These are phyloP conservation scores for Epithele typhae DNA, from an alignment of 768 basidiomycete genomes.

Conservation along the genomic window DNA sequence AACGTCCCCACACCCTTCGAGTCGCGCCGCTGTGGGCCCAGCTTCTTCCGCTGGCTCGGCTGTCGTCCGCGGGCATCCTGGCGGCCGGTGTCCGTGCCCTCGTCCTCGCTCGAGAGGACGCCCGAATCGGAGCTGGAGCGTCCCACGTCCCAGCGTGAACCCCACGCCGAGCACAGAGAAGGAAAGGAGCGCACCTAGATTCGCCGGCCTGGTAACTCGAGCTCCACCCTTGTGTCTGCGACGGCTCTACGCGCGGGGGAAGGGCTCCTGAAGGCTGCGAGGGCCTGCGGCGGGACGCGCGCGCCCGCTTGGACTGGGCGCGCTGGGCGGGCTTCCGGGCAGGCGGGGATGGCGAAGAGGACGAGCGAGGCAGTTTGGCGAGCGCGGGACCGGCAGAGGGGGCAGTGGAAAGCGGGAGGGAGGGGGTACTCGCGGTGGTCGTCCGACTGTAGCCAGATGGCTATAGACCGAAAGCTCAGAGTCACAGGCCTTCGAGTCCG, in stretches of 20 bases:
- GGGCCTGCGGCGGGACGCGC: conserved; percentile 31
- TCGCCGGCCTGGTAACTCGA: conserved; percentile 87
- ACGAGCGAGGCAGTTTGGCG: conserved; percentile 74
- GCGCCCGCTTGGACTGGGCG: conserved; percentile 35
- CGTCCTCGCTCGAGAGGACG: conserved; percentile 17
- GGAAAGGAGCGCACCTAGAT: conserved; percentile 50
- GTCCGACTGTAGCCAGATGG: too few relatives aligned
- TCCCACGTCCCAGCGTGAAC: too few relatives aligned
- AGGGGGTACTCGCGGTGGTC: too few relatives aligned
- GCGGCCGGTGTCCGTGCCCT: conserved; percentile 19
- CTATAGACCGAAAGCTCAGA: too few relatives aligned
- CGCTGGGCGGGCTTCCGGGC: conserved; percentile 49
- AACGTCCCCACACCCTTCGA: conserved; percentile 8
- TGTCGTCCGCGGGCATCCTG: conserved; percentile 18
- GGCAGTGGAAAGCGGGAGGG: conserved; percentile 2
- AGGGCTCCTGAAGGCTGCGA: conserved; percentile 24
- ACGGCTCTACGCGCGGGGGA: conserved; percentile 21
- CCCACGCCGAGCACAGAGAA: background rate
- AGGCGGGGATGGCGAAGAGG: conserved; percentile 73
- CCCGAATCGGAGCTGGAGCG: conserved; percentile 22
- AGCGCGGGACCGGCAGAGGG: conserved; percentile 1
- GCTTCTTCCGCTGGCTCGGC: conserved; percentile 10
- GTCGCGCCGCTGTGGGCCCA: conserved; percentile 5
- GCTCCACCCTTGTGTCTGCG: conserved; percentile 60
- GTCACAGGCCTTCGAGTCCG: too few relatives aligned